These are phyloP conservation scores for Actinomucor elegans DNA, from an alignment of 371 early-diverging fungal genomes.

Conservation along the genomic window DNA sequence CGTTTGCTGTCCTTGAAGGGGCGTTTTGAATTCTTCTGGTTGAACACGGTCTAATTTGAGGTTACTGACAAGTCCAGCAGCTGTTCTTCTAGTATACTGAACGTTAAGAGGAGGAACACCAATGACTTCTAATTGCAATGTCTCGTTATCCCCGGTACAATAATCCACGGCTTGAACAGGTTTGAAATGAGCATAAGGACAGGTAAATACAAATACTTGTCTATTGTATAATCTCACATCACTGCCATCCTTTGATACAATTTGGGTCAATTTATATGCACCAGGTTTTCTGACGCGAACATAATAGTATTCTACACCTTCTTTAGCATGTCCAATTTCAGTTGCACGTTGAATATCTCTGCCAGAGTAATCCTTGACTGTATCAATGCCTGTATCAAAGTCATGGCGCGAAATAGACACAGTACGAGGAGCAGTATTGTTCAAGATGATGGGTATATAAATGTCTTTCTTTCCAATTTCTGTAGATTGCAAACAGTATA, in stretches of 20 bases:
- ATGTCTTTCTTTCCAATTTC: constrained; percentile 36
- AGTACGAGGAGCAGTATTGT: constrained; percentile 46
- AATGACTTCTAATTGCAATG: constrained; percentile 28
- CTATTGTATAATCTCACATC: constrained; percentile 37
- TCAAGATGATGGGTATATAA: constrained; percentile 47
- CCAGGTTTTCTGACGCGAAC: constrained; percentile 38
- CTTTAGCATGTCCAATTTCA: constrained; percentile 36
- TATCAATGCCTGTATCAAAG: constrained; percentile 30
- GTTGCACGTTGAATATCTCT: constrained; percentile 40
- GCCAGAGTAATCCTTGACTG: constrained; percentile 13
- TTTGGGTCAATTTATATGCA: constrained; percentile 38
- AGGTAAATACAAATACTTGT: constrained; percentile 39
- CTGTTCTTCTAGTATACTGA: constrained; percentile 28
- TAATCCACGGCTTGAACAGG: constrained; percentile 20
- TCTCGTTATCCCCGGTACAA: constrained; percentile 39
- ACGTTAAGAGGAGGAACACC: constrained; percentile 48
- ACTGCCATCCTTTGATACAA: constrained; percentile 36
- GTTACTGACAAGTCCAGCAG: not conserved
- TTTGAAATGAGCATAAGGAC: constrained; percentile 37
- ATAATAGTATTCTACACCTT: constrained; percentile 42
- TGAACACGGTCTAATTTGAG: constrained; percentile 43
- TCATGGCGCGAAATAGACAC: constrained; percentile 42
- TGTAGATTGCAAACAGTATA: constrained; percentile 38
- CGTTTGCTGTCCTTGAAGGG: constrained; percentile 20
- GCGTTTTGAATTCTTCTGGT: constrained; percentile 38